Percentiles rank a stretch among this genome's conserved stretches.
phyloP scores from a whole-genome alignment of 2,329 filamentous ascomycete species.

The Nemania sp. region DNA sequence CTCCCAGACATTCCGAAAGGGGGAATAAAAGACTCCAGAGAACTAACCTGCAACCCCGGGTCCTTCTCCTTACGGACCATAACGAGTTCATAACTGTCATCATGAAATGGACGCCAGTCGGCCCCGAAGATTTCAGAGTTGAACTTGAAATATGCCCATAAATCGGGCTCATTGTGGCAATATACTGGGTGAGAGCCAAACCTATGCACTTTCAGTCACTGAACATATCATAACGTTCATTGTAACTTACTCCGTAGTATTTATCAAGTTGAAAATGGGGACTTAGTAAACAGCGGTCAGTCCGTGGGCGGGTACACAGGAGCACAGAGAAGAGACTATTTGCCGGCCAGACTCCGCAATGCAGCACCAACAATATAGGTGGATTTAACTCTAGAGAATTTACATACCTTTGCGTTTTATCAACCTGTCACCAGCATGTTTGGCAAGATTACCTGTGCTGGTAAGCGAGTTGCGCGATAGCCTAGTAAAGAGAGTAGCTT shows the following conservation, averaged over 20 bases:
- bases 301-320: neutral
- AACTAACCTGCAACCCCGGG: constrained; percentile 36
- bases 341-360: neutral
- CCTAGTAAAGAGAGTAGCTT: neutral
- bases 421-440: constrained; percentile 28
- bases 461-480: neutral
- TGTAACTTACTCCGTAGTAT: constrained; percentile 54
- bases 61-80: constrained; percentile 51
- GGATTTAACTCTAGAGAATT: neutral
- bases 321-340: constrained; percentile 31
- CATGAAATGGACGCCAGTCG: constrained; percentile 50
- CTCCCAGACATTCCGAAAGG: too few species aligned
- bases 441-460: constrained; percentile 21
- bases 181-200: constrained; percentile 50
- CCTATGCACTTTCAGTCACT: constrained; percentile 41
- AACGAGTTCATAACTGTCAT: constrained; percentile 53
- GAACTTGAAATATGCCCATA: constrained; percentile 57
- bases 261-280: constrained; percentile 50
- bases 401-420: constrained; percentile 22
- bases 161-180: constrained; percentile 45
- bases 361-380: neutral
- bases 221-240: neutral
- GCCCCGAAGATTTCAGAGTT: constrained; percentile 53
- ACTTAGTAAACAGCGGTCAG: constrained; percentile 15
- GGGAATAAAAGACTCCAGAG: too few species aligned